A percentile compares a stretch with the other conserved stretches of the same genome.
Conservation (phyloP, 2,329 filamentous ascomycete genomes). For the Botrytis fabae region DNA sequence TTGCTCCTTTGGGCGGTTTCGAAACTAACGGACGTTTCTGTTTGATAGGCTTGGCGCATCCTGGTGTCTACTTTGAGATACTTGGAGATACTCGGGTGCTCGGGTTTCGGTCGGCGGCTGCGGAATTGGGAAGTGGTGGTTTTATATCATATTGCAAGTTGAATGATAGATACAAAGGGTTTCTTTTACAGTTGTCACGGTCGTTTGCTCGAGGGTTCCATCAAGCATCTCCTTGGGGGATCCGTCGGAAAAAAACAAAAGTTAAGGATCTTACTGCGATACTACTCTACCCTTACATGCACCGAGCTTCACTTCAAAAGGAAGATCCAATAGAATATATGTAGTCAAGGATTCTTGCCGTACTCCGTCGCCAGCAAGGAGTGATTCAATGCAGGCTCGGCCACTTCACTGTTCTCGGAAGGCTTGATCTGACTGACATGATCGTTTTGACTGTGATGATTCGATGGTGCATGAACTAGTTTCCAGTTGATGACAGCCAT, state of each 20-base stretch:
- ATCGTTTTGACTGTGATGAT: neutral
- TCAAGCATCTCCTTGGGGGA: neutral
- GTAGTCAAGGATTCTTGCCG: neutral
- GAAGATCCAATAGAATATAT: neutral
- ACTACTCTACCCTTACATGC: neutral
- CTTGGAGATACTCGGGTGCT: neutral
- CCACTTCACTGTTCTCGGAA: neutral
- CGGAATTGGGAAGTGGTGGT: neutral
- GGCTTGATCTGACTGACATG: constrained; percentile 1
- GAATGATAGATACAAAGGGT: neutral
- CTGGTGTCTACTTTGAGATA: neutral
- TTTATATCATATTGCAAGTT: neutral
- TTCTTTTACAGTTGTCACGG: neutral
- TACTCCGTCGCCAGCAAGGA: constrained; percentile 3
- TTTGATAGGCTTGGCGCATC: constrained; percentile 18
- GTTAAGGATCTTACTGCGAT: neutral
- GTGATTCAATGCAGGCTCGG: neutral
- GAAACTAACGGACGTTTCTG: constrained; percentile 14
- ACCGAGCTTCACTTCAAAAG: neutral
- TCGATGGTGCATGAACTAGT: neutral
- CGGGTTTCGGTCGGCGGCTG: constrained; percentile 2
- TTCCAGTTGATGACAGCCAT: neutral
- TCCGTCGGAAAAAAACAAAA: neutral
- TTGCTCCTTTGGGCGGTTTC: constrained; percentile 16
- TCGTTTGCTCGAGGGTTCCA: neutral